These are phyloP conservation scores for Boletus tylopilopsis DNA, from an alignment of 768 basidiomycete species.

Conservation along the genomic window DNA sequence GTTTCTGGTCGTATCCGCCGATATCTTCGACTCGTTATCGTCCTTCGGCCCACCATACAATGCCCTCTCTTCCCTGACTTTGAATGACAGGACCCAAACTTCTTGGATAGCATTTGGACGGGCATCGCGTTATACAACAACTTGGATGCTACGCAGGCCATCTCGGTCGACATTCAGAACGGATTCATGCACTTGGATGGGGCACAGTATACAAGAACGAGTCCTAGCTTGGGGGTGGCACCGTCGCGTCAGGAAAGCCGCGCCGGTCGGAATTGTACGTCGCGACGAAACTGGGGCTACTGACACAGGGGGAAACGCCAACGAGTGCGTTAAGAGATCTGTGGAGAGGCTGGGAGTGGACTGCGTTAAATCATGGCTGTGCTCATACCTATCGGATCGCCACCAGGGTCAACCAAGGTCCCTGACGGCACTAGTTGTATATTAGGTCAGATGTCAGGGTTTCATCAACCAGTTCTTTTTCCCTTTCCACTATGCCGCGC, in stretches of 20 bases:
- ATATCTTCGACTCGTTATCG: constrained; percentile 1
- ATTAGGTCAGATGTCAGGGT: neutral
- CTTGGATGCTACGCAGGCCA: constrained; percentile 39
- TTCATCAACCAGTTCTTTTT: neutral
- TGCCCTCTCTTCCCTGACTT: constrained; percentile 34
- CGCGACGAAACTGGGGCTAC: constrained; percentile 48
- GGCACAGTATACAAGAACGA: constrained; percentile 63
- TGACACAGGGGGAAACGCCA: constrained; percentile 42
- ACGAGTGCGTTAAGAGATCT: constrained; percentile 48
- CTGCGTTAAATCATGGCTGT: constrained; percentile 63
- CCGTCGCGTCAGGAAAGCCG: constrained; percentile 46
- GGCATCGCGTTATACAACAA: constrained; percentile 49
- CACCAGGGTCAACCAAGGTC: constrained; percentile 35
- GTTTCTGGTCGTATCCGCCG: neutral
- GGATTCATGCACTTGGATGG: constrained; percentile 62
- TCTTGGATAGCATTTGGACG: constrained; percentile 65
- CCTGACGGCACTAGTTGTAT: neutral
- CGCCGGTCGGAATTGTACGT: constrained; percentile 58
- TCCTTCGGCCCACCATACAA: constrained; percentile 13
- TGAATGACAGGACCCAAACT: constrained; percentile 52
- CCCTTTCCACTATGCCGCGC: constrained; percentile 7
- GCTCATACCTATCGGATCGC: constrained; percentile 46
- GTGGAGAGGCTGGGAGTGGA: constrained; percentile 51
- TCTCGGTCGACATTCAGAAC: constrained; percentile 47
- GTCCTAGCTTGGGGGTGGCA: constrained; percentile 46